Base-by-base conservation (phyloP, 1,139 yeast species). In the Kodamaea alishanica region DNA sequence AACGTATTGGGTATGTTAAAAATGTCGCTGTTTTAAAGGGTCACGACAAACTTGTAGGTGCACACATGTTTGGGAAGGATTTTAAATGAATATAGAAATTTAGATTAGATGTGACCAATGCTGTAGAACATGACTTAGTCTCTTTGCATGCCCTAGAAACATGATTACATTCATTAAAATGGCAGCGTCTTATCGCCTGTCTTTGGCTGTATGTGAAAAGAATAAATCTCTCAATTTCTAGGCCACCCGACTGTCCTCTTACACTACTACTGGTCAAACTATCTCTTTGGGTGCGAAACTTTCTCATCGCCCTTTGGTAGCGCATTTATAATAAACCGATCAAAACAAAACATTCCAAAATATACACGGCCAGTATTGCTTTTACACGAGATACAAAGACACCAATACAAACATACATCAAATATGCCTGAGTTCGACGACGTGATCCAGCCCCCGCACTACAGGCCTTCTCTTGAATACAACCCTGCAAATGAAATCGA, bases 1-100 rank as follows among this genome's bases (percentile, higher is more conserved):
- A 82, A 7, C 63, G 86, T 39, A 79, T 85, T 34, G 95, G 95
- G 0, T 65, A 68, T 30, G 67, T 87, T 8, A 81, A 81, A 40
- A 73, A 75, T 24, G 94, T 79, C 1, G 95, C 84, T 0, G 67
- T 71, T 1, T 61, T 86, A 45, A 81, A 80, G 53, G 89, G 87
- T 1, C 52, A 67, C 27, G 72, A 71, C 1, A 65, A 70, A n/a
- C 70, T 79, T 8, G 81, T 83, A 2, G 88, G 84, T 38, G 95
- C 90, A 5, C 63, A 72, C 32, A 69, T 82, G 56, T 84, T 63
- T 54, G 89, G 89, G 2, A 80, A 79, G 50, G 77, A 75, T 43
- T 61, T 82, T 20, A 24, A 41, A 30, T 8, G 30, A 25, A 9
- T 20, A 22, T 10, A 11, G 22, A 29, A 29, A 8, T 11, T 15